phyloP scores from a whole-genome alignment of 1,284 basidiomycete genomes.

The Leccinum huronense region DNA sequence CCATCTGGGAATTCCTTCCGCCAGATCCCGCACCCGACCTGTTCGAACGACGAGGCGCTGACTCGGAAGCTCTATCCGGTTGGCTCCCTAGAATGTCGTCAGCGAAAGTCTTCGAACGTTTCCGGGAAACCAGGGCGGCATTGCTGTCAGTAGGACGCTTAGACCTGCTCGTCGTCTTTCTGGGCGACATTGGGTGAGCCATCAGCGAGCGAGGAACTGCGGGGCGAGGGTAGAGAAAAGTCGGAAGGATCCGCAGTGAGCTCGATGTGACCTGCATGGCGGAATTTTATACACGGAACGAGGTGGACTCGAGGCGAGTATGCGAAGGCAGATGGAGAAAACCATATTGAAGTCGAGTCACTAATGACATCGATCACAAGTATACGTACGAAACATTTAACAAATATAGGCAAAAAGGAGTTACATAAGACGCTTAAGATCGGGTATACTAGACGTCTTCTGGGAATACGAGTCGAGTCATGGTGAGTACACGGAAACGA shows the following conservation, averaged over 20 bases:
- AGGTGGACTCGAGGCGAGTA: neutral
- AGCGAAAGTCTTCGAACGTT: neutral
- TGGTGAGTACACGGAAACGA: neutral
- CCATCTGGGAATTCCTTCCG: neutral
- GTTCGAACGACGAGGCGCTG: neutral
- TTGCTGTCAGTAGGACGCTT: neutral
- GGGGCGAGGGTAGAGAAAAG: neutral
- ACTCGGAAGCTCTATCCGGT: neutral
- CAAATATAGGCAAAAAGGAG: too few species aligned
- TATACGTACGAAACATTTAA: neutral
- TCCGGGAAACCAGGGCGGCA: neutral
- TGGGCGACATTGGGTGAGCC: neutral
- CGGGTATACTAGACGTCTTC: too few species aligned
- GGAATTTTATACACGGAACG: neutral
- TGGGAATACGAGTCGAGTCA: neutral
- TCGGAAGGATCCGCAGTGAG: neutral
- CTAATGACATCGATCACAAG: neutral
- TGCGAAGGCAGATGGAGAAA: neutral
- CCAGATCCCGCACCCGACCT: constrained; percentile 1
- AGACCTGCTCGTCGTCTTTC: neutral
- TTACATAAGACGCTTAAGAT: too few species aligned
- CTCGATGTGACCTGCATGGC: neutral
- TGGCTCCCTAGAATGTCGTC: neutral
- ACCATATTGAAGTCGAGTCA: too few species aligned
- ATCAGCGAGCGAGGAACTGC: neutral